phyloP scores from a whole-genome alignment of 495 filamentous ascomycete species.

The Pyrenula aspistea region DNA sequence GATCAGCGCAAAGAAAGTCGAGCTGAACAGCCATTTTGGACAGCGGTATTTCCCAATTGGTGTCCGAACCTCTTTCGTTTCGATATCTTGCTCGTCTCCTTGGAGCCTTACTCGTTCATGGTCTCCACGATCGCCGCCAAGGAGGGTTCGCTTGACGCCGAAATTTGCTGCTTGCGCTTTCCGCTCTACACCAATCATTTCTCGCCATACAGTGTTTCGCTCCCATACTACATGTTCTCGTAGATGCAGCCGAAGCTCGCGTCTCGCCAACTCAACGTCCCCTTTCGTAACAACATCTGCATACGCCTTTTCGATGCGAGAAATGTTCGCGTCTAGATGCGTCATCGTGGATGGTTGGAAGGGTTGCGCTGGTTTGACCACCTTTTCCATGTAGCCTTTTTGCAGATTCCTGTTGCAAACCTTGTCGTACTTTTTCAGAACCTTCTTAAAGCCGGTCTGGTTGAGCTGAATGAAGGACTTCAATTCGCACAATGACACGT shows the following conservation, averaged over 20 bases:
- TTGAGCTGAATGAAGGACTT: slow-evolving; percentile 95
- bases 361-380: slow-evolving; percentile 60
- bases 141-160: slow-evolving; percentile 63
- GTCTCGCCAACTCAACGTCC: slow-evolving; percentile 57
- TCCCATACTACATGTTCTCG: slow-evolving; percentile 99
- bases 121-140: slow-evolving; percentile 60
- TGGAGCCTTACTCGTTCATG: slow-evolving; percentile 59
- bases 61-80: slow-evolving; percentile 58
- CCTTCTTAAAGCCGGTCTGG: slow-evolving; percentile 89
- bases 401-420: slow-evolving; percentile 73
- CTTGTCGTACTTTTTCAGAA: slow-evolving; percentile 98
- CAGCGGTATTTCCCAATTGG: slow-evolving; percentile 66
- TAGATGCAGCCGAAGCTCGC: slow-evolving; percentile 81
- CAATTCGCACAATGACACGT: slow-evolving; percentile 89
- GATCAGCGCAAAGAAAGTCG: slow-evolving; percentile 68
- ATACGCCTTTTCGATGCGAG: slow-evolving; percentile 65
- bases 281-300: slow-evolving; percentile 70
- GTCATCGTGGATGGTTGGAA: slow-evolving; percentile 62
- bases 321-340: slow-evolving; percentile 56
- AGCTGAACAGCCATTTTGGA: slow-evolving; percentile 73
- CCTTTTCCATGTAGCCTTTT: slow-evolving; percentile 56
- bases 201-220: slow-evolving; percentile 95
- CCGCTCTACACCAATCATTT: slow-evolving; percentile 96
- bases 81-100: slow-evolving; percentile 62
- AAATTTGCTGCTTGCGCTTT: slow-evolving; percentile 93